Conservation (phyloP, 805 yeast species). For the Metschnikowia dekortorum region DNA sequence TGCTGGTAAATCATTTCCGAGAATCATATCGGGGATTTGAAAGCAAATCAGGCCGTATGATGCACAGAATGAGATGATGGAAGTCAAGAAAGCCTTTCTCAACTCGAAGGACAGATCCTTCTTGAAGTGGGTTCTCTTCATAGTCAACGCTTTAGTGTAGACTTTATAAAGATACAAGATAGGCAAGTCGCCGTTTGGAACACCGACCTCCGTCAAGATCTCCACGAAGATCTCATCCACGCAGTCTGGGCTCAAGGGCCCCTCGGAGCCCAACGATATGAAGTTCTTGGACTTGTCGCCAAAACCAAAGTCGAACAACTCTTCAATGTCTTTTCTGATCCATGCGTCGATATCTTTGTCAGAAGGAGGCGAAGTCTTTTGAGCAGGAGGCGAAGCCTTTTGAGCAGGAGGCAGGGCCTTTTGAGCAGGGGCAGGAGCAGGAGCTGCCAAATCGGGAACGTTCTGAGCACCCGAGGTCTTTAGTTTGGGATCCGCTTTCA, state of each 20-base stretch:
- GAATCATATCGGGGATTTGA: constrained; percentile 63
- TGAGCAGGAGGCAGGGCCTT: too few relatives aligned
- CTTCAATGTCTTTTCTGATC: constrained; percentile 36
- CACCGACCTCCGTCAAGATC: constrained; percentile 51
- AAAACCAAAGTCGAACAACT: constrained; percentile 24
- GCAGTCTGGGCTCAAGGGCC: constrained; percentile 23
- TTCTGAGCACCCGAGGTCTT: neutral
- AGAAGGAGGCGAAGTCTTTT: constrained; percentile 4
- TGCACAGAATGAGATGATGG: constrained; percentile 45
- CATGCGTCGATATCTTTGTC: constrained; percentile 33
- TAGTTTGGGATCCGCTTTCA: neutral
- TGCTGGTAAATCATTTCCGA: constrained; percentile 33
- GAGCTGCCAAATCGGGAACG: neutral
- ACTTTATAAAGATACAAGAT: constrained; percentile 44
- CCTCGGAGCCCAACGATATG: constrained; percentile 20
- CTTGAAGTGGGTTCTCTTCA: constrained; percentile 40
- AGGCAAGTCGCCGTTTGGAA: constrained; percentile 34
- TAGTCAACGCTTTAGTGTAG: constrained; percentile 39
- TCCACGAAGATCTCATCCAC: constrained; percentile 55
- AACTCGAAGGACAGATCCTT: constrained; percentile 35
- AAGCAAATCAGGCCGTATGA: constrained; percentile 67
- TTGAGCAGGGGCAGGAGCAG: neutral
- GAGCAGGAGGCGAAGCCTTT: neutral
- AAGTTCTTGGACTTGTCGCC: constrained; percentile 25
- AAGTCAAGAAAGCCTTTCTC: constrained; percentile 42